phyloP scores from a whole-genome alignment of 2,329 filamentous ascomycete genomes.

The Aspergillus ochraceoroseus region DNA sequence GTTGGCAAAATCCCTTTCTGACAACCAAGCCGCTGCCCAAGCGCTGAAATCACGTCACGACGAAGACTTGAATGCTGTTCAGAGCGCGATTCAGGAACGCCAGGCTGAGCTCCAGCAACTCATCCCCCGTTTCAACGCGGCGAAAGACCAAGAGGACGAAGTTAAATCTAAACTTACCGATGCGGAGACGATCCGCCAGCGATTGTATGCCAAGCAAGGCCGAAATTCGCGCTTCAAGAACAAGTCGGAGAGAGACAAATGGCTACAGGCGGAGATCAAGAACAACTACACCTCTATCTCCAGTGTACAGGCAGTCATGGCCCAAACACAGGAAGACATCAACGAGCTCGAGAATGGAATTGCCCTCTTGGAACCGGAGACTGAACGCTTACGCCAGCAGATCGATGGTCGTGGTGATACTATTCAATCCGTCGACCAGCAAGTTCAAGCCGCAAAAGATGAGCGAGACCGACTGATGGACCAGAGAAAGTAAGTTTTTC shows the following conservation, averaged over 20 bases:
- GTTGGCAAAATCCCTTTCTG: conserved; percentile 73
- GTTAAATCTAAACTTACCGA: conserved; percentile 68
- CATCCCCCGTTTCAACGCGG: conserved; percentile 69
- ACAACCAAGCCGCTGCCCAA: conserved; percentile 73
- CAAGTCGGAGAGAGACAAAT: conserved; percentile 82
- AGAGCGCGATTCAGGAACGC: conserved; percentile 67
- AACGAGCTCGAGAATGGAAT: conserved; percentile 67
- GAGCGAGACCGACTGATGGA: conserved; percentile 74
- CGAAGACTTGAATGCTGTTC: conserved; percentile 65
- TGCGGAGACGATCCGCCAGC: conserved; percentile 67
- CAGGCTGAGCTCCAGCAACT: conserved; percentile 70
- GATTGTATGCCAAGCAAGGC: conserved; percentile 87
- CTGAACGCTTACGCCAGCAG: conserved; percentile 62
- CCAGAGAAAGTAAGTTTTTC: conserved; percentile 61
- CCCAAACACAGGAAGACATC: conserved; percentile 81
- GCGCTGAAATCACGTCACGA: conserved; percentile 67
- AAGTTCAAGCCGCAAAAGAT: conserved; percentile 73
- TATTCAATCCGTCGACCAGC: conserved; percentile 65
- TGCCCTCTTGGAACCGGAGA: conserved; percentile 64
- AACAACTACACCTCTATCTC: conserved; percentile 72
- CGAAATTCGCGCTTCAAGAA: conserved; percentile 81
- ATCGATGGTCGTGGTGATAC: conserved; percentile 75
- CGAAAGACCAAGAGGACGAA: conserved; percentile 66
- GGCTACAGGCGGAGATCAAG: conserved; percentile 72
- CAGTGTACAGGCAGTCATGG: conserved; percentile 74